These are phyloP conservation scores for Entrophospora sp. DNA, from an alignment of 192 early-diverging fungal species.

Conservation along the genomic window DNA sequence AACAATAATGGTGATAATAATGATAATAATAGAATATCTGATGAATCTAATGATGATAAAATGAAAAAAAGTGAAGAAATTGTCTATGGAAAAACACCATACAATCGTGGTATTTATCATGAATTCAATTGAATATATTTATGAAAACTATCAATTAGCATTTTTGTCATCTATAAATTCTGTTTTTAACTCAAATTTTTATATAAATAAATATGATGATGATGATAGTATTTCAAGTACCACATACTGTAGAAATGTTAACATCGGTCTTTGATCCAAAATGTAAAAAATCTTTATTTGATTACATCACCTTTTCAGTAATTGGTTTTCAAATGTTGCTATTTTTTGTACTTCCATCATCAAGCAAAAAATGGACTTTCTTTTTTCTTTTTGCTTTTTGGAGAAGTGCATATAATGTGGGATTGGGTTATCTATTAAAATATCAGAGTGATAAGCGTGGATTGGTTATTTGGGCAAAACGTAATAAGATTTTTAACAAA, in stretches of 20 bases:
- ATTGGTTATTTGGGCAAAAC: conserved; percentile 63
- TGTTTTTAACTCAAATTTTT: no score
- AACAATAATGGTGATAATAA: no score
- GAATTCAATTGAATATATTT: no score
- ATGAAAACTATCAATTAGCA: no score
- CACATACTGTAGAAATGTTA: conserved; percentile 68
- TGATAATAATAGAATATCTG: no score
- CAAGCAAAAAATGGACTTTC: conserved; percentile 50
- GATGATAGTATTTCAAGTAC: conserved; percentile 61
- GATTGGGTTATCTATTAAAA: conserved; percentile 76
- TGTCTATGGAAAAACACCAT: no score
- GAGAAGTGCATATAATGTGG: conserved; percentile 79
- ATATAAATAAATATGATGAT: no score
- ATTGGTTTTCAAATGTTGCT: conserved; percentile 58
- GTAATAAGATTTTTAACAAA: conserved; percentile 58
- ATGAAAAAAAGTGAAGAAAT: no score
- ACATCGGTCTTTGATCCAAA: conserved; percentile 61
- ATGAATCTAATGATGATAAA: no score
- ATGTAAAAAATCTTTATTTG: conserved; percentile 66
- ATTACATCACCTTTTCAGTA: conserved; percentile 53
- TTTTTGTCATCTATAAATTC: no score
- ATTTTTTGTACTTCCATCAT: conserved; percentile 54
- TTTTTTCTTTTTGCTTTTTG: conserved; percentile 75
- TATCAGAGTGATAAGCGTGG: conserved; percentile 66
- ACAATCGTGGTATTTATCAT: no score